phyloP scores from a whole-genome alignment of 108 stramenopile species.

The Cyclotella distinguenda region DNA sequence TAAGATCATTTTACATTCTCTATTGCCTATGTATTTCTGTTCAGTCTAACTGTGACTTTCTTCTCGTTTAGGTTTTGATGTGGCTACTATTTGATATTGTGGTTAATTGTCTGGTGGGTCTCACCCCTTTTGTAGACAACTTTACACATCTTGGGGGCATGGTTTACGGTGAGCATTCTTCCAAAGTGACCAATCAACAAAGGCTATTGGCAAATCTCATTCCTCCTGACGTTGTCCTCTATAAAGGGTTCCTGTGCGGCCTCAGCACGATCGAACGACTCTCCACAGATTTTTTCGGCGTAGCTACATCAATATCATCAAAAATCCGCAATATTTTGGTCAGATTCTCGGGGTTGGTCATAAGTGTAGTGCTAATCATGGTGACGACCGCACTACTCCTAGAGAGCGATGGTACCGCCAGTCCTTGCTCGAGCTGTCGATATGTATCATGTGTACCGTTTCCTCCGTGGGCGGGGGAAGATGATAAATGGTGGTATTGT shows the following conservation, averaged over 20 bases:
- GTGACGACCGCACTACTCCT: slow-evolving; percentile 65
- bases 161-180: slow-evolving; percentile 47
- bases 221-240: too few relatives aligned
- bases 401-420: slow-evolving; percentile 55
- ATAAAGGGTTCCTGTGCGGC: slow-evolving; percentile 63
- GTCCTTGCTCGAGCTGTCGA: slow-evolving; percentile 70
- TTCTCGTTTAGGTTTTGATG: slow-evolving; percentile 51
- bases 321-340: slow-evolving; percentile 41
- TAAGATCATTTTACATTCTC: neutral
- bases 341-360: slow-evolving; percentile 71
- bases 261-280: slow-evolving; percentile 74
- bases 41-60: neutral
- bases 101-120: slow-evolving; percentile 78
- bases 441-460: slow-evolving; percentile 86
- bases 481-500: slow-evolving; percentile 90
- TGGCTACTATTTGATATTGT: slow-evolving; percentile 79
- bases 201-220: neutral
- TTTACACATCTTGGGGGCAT: slow-evolving; percentile 87
- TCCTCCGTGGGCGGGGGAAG: slow-evolving; percentile 58
- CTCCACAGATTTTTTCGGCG: slow-evolving; percentile 70
- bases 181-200: neutral
- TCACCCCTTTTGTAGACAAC: slow-evolving; percentile 90
- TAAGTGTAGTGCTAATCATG: slow-evolving; percentile 67
- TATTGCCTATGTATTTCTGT: neutral
- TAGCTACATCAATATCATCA: slow-evolving; percentile 28